A percentile compares a stretch with the other conserved stretches of the same genome.
These are phyloP conservation scores for Tripterygium wilfordii DNA, from an alignment of 177 flowering plant species.

Conservation along the genomic window DNA sequence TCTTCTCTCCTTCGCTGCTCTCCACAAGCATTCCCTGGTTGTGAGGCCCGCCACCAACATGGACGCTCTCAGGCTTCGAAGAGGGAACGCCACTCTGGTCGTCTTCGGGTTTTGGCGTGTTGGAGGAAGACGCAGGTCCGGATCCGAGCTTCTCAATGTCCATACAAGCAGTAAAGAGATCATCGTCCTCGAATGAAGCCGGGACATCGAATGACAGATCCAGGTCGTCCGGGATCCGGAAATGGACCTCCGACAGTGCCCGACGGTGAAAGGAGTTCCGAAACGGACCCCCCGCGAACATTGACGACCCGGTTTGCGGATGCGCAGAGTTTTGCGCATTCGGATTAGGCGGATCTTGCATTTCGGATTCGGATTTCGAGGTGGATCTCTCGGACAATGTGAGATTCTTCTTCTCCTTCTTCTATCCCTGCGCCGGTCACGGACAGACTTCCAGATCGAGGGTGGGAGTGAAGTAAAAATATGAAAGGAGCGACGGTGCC, in stretches of 20 bases:
- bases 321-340: conserved; percentile 2
- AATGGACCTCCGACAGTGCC: conserved; percentile 79
- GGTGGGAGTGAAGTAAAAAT: no score
- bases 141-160: conserved; percentile 78
- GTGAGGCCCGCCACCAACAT: background rate
- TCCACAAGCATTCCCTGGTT: no score
- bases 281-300: conserved; percentile 2
- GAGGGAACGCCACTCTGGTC: no score
- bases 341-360: conserved; percentile 27
- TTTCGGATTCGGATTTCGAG: no score
- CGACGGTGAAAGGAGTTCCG: conserved; percentile 61
- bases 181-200: conserved; percentile 67
- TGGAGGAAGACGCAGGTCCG: conserved; percentile 11
- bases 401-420: no score
- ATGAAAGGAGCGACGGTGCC: no score
- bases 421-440: no score
- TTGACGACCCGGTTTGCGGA: no score
- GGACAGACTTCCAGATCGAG: no score
- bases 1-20: conserved; percentile 4
- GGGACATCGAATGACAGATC: conserved; percentile 55
- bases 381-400: no score
- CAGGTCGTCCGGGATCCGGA: conserved; percentile 68
- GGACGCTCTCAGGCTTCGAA: no score
- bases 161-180: conserved; percentile 71
- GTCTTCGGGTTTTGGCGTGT: conserved; percentile 11